phyloP scores from a whole-genome alignment of 495 filamentous ascomycete genomes.

The Geopyxis carbonaria region DNA sequence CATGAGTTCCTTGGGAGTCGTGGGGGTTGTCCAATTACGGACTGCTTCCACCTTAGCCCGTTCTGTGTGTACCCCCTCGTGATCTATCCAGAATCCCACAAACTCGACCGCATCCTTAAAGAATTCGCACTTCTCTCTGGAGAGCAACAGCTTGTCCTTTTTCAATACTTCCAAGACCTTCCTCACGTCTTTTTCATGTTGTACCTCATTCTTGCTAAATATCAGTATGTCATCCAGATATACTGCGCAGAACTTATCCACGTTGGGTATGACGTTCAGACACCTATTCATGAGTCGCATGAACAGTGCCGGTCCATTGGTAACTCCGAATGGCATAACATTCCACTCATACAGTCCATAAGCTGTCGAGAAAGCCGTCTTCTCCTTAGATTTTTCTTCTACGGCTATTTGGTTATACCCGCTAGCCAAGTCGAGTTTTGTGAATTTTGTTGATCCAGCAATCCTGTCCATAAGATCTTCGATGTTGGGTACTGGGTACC shows the following conservation, averaged over 20 bases:
- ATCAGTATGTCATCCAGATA: constrained; percentile 5
- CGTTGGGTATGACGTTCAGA: background rate
- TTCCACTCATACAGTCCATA: constrained; percentile 4
- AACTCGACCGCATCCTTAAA: constrained; percentile 22
- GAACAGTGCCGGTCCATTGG: background rate
- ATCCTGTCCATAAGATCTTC: constrained; percentile 28
- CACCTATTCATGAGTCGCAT: background rate
- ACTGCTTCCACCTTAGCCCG: background rate
- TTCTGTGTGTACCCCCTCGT: background rate
- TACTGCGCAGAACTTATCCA: background rate
- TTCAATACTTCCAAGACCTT: background rate
- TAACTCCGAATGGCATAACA: background rate
- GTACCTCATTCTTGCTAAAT: background rate
- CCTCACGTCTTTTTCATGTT: background rate
- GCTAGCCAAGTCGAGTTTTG: constrained; percentile 28
- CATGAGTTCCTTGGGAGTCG: background rate
- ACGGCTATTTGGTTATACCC: constrained; percentile 5
- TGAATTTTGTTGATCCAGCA: constrained; percentile 27
- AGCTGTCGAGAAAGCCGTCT: too few species aligned
- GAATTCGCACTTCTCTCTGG: constrained; percentile 27
- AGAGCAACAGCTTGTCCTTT: background rate
- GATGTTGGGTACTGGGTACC: constrained; percentile 32
- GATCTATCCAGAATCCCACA: constrained; percentile 21
- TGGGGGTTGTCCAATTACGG: background rate
- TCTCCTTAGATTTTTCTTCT: too few species aligned